Evolutionary conservation across 768 basidiomycete genomes (phyloP), one percentile per base, ranked within the genome.

Genomic region (Panaeolus papilionaceus): DNA sequence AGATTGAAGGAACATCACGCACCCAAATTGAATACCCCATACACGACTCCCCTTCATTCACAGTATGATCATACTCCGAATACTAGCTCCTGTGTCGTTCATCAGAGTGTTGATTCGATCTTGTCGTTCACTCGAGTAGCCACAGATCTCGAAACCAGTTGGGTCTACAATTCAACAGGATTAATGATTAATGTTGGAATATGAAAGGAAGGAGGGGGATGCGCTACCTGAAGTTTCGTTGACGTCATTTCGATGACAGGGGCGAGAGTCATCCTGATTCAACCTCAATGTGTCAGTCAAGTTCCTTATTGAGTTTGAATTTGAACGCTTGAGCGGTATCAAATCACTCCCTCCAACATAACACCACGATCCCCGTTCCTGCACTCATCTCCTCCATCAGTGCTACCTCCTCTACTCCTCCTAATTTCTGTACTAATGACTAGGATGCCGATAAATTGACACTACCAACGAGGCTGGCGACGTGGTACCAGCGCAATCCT

Each of bases 101-200:
- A 71, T 89, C 90, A 0, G 93, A 93, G 70, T 92, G 94, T 87
- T 94, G n/a, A 92, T 91, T 71, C 80, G 81, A 75, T 93, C 92
- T 73, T 92, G 90, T 38, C 89, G 83, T 70, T 93, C 92, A 23
- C 23, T 23, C 23, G 23, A 23, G 23, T 23, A 23, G 12, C 23
- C 92, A 85, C 33, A 33, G 40, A 92, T 58, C 61, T 76, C 73
- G 8, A 70, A 69, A 8, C 33, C 6, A 6, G 26, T 58, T 4
- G 10, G 14, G 14, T 28, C 14, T 37, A 28, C 16, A 9, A 33
- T 33, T 10, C 6, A 16, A 10, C 33, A 6, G 20, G 10, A 9
- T 23, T 7, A 37, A 16, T 1, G 11, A 3, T 10, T 12, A 16
- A 23, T 12, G 14, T 33, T 44, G 1, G 42, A 44, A 18, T 11